These are phyloP conservation scores for Populus pruinosa DNA, from an alignment of 345 rosid genomes.

Conservation along the genomic window DNA sequence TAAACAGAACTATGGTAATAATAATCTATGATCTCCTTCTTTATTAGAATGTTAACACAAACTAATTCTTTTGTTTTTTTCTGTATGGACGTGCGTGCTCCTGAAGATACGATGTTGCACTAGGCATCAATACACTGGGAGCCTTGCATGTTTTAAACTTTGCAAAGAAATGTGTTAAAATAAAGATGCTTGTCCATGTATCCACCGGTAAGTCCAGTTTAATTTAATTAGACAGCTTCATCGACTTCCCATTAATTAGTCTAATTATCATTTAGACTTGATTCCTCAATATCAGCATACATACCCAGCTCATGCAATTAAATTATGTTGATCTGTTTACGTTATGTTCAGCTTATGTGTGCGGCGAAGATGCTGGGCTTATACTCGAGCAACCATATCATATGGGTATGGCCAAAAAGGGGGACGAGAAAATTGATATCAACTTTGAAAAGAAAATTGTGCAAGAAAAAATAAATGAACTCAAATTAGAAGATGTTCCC, in stretches of 20 bases:
- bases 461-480: conserved; percentile 43
- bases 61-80: not conserved
- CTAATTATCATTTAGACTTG: no score
- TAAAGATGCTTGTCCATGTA: conserved; percentile 43
- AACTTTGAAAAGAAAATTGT: conserved; percentile 44
- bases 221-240: not conserved
- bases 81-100: no score
- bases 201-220: conserved; percentile 31
- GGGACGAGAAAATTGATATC: conserved; percentile 46
- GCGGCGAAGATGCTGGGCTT: conserved; percentile 53
- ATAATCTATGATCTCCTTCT: not conserved
- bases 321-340: not conserved
- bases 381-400: conserved; percentile 36
- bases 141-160: conserved; percentile 48
- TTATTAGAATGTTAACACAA: not conserved
- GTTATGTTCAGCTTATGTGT: conserved; percentile 52
- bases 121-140: conserved; percentile 54
- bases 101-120: conserved; percentile 43
- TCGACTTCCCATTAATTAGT: not conserved
- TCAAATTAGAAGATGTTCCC: conserved; percentile 33
- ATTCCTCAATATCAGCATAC: no score
- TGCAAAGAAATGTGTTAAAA: conserved; percentile 46
- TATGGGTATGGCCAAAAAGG: conserved; percentile 59
- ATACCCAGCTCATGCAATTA: no score
- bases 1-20: not conserved